A percentile compares a stretch with the other conserved stretches of the same genome.
Conservation (phyloP, 176 grass and related monocot species). For the bread wheat (Triticum aestivum) region IWGSC_CS_RefSeq_v2.1 NC_057796.1:435095377-435095876, state of each 20-base stretch:
- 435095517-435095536: neutral
- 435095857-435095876: constrained; percentile 35
- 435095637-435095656: constrained; percentile 48
- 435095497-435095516: neutral
- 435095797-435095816: constrained; percentile 6
- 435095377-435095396: too few relatives aligned
- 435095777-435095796: constrained; percentile 27
- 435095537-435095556: neutral
- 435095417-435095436: too few relatives aligned
- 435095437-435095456: too few relatives aligned
- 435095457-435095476: neutral
- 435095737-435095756: neutral
- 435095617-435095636: constrained; percentile 37
- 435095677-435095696: neutral
- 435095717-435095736: constrained; percentile 11
- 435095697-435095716: constrained; percentile 26
- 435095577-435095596: neutral
- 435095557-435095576: neutral
- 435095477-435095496: neutral
- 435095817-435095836: constrained; percentile 7
- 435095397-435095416: too few relatives aligned
- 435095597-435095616: neutral
- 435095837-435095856: neutral
- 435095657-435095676: constrained; percentile 75
- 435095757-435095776: neutral